These are phyloP conservation scores for Rhodomyrtus psidioides DNA, from an alignment of 441 rosid species.

Conservation along the genomic window DNA sequence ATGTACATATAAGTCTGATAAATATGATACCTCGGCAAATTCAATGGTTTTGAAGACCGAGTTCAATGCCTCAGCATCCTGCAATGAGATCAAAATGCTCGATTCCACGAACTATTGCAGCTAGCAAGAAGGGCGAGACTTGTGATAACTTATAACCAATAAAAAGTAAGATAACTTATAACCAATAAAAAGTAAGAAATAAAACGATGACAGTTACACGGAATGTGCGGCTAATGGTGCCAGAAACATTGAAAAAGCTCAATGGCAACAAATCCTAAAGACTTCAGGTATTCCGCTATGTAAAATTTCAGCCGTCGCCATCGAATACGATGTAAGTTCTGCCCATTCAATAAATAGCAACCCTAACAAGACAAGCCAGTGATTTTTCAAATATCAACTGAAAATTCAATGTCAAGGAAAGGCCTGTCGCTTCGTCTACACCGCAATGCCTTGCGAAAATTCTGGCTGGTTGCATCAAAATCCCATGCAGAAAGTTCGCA, in stretches of 20 bases:
- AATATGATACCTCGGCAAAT: not conserved
- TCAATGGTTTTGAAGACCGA: not conserved
- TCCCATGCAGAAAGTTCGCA: slow-evolving; percentile 10
- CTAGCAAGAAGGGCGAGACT: not conserved
- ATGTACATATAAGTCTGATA: too few species aligned
- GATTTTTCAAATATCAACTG: slow-evolving; percentile 9
- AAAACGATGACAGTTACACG: not conserved
- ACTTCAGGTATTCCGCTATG: not conserved
- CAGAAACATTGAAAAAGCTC: not conserved
- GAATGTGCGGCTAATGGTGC: not conserved
- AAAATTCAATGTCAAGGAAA: slow-evolving; percentile 11
- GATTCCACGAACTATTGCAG: not conserved
- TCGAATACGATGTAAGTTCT: slow-evolving; percentile 10
- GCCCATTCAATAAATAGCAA: slow-evolving; percentile 20
- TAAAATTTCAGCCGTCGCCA: not conserved
- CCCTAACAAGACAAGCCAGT: slow-evolving; percentile 14
- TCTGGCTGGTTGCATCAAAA: slow-evolving; percentile 18
- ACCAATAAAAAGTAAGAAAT: not conserved
- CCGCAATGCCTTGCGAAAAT: slow-evolving; percentile 22
- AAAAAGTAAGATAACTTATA: not conserved
- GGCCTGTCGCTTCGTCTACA: slow-evolving; percentile 7
- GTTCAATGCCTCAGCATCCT: not conserved
- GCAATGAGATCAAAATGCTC: not conserved
- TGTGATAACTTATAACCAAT: not conserved
- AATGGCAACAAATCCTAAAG: not conserved